Conservation (phyloP, 164 flowering plant species). For the Litsea cubeba region DNA sequence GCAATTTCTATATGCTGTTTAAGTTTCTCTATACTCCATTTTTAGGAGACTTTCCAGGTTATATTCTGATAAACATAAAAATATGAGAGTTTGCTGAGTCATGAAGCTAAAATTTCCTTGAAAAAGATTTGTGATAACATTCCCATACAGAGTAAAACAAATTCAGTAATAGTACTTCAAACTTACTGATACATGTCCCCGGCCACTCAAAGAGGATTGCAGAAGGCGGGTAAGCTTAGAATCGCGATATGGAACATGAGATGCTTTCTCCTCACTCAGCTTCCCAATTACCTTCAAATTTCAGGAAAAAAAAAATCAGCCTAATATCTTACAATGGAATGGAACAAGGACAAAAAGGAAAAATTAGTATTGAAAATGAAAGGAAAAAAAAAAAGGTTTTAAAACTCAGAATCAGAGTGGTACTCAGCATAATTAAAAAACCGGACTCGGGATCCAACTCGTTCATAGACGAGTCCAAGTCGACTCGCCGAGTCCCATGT, state of each 20-base stretch:
- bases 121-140: background rate
- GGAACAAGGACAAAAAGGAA: background rate
- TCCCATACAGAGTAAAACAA: background rate
- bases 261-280: conserved; percentile 92
- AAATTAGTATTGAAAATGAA: background rate
- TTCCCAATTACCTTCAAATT: conserved; percentile 88
- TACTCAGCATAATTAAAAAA: no score
- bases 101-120: no score
- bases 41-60: no score
- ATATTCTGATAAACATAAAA: no score
- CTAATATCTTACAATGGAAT: background rate
- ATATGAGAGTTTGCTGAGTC: no score
- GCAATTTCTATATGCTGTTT: no score
- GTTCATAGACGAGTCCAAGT: no score
- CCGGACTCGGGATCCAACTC: no score
- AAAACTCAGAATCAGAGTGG: no score
- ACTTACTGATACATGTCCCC: conserved; percentile 97
- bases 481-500: no score
- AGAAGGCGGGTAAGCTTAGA: conserved; percentile 97
- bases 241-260: conserved; percentile 98
- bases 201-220: conserved; percentile 95
- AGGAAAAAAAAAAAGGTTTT: no score
- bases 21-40: no score
- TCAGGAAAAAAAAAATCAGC: conserved; percentile 17
- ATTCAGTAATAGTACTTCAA: background rate